A percentile compares a stretch with the other conserved stretches of the same genome.
These are phyloP conservation scores for Globisporangium uncinulatum DNA, from an alignment of 352 stramenopile genomes.

Conservation along the genomic window DNA sequence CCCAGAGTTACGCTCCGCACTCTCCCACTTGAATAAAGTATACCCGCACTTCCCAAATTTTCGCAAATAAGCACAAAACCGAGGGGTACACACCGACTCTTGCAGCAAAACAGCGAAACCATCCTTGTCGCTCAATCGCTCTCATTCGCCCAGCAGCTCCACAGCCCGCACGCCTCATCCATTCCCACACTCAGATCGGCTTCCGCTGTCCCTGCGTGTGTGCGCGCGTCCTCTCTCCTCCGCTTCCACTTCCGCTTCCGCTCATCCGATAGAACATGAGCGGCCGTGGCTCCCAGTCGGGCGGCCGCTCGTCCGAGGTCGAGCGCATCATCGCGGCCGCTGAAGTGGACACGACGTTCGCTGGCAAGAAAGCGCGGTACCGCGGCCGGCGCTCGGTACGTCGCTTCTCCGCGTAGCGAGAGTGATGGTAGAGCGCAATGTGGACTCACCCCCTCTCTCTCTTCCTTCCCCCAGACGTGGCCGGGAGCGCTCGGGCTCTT, in stretches of 20 bases:
- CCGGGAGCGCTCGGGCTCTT: slow-evolving; percentile 64
- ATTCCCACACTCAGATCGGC: too few species aligned
- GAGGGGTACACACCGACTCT: too few species aligned
- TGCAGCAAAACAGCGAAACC: too few species aligned
- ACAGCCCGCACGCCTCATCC: too few species aligned
- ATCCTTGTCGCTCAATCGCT: too few species aligned
- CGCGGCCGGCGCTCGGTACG: slow-evolving; percentile 61
- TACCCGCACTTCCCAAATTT: background rate
- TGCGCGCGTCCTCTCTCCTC: background rate
- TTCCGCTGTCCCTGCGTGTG: background rate
- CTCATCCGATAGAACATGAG: slow-evolving; percentile 14
- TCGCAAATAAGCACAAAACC: too few species aligned
- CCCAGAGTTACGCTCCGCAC: background rate
- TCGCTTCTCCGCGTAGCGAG: background rate
- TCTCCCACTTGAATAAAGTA: background rate
- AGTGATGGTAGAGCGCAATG: background rate
- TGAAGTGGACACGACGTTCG: slow-evolving; percentile 76
- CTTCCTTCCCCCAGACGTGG: slow-evolving; percentile 48
- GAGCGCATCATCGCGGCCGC: slow-evolving; percentile 77
- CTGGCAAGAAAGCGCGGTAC: slow-evolving; percentile 71
- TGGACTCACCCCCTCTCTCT: background rate
- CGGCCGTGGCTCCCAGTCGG: slow-evolving; percentile 35
- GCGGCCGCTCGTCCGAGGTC: slow-evolving; percentile 60
- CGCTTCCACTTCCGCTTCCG: background rate
- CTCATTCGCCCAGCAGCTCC: too few species aligned